Conservation (phyloP, 257 asterid species). For the Knoxia roxburghii region DNA sequence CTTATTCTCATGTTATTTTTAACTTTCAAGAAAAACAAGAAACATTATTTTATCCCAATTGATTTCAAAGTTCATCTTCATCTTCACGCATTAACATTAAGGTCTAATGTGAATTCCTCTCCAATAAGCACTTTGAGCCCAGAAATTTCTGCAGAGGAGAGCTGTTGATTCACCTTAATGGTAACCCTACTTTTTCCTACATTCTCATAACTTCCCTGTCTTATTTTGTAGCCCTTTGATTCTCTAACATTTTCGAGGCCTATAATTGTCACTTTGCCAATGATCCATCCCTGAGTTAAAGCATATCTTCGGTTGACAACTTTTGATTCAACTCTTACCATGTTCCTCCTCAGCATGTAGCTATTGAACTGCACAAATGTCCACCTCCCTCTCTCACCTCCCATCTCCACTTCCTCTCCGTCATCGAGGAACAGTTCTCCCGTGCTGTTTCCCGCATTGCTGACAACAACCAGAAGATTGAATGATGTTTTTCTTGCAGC, state of each 20-base stretch:
- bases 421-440: slow-evolving; percentile 37
- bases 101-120: slow-evolving; percentile 25
- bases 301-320: slow-evolving; percentile 31
- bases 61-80: background rate
- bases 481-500: slow-evolving; percentile 31
- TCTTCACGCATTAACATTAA: slow-evolving; percentile 4
- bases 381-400: slow-evolving; percentile 25
- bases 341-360: slow-evolving; percentile 6
- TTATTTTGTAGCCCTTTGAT: slow-evolving; percentile 16
- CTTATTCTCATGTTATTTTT: too few species aligned
- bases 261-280: slow-evolving; percentile 27
- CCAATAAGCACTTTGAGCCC: slow-evolving; percentile 25
- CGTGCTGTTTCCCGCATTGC: slow-evolving; percentile 22
- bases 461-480: slow-evolving; percentile 31
- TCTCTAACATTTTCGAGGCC: slow-evolving; percentile 22
- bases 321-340: slow-evolving; percentile 20
- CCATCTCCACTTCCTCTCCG: slow-evolving; percentile 36
- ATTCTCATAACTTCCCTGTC: slow-evolving; percentile 10
- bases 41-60: too few species aligned
- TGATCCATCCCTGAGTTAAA: slow-evolving; percentile 18
- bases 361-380: slow-evolving; percentile 25
- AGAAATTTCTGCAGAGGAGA: slow-evolving; percentile 21
- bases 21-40: too few species aligned
- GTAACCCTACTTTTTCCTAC: slow-evolving; percentile 1
- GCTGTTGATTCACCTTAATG: slow-evolving; percentile 10